Evolutionary conservation across 2,329 filamentous ascomycete genomes (phyloP).

Genomic region (Cladosporium sp.): DNA sequence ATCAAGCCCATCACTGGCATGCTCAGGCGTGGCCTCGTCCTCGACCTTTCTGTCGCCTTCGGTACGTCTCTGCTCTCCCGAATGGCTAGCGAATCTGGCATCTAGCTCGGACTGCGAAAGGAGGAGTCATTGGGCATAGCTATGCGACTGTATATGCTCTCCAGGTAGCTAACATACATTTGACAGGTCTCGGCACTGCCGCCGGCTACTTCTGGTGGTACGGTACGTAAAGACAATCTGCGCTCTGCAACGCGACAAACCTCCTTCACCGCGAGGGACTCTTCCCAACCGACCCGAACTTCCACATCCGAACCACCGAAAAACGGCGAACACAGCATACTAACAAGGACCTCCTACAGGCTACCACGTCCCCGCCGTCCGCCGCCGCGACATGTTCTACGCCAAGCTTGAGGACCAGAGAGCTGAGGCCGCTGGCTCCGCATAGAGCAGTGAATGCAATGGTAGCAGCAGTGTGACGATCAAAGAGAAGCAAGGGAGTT

Average conservation of each 20-base stretch:
- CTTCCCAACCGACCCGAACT: conserved; percentile 2
- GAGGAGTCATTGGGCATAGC: conserved; percentile 3
- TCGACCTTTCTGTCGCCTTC: conserved; percentile 66
- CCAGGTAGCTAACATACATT: conserved; percentile 21
- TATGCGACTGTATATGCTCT: background rate
- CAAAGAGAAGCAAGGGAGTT: background rate
- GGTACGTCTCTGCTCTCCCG: conserved; percentile 50
- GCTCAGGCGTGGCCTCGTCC: conserved; percentile 66
- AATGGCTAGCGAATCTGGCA: background rate
- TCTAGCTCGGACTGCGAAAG: background rate
- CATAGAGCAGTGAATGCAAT: conserved; percentile 22
- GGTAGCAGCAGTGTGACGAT: background rate
- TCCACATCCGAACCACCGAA: background rate
- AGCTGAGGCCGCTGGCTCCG: conserved; percentile 49
- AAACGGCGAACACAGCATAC: conserved; percentile 10
- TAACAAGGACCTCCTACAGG: conserved; percentile 44
- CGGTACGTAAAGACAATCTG: conserved; percentile 48
- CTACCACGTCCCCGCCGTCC: conserved; percentile 66
- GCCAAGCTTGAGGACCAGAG: conserved; percentile 64
- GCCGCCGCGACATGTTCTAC: conserved; percentile 65
- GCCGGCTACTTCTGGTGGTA: conserved; percentile 70
- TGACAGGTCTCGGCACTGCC: conserved; percentile 61
- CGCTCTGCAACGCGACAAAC: conserved; percentile 16
- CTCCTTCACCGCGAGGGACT: background rate
- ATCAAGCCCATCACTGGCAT: conserved; percentile 59